A percentile compares a stretch with the other conserved stretches of the same genome.
Conservation (phyloP, 2,329 filamentous ascomycete genomes). For the Pseudocercospora fuligena region DNA sequence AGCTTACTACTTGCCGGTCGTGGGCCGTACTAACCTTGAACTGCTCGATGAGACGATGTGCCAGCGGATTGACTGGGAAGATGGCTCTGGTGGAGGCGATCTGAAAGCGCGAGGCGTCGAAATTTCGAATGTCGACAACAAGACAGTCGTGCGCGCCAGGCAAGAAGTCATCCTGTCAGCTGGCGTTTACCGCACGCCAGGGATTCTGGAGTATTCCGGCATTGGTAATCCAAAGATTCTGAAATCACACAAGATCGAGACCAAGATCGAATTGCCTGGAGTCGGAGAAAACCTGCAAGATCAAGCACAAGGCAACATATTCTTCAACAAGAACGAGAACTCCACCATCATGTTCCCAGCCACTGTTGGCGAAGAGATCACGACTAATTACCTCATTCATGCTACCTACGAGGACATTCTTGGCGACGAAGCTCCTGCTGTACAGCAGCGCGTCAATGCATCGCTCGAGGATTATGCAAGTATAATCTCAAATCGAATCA, state of each 20-base stretch:
- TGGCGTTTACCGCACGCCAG: conserved; percentile 57
- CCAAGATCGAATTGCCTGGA: conserved; percentile 37
- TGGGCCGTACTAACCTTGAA: conserved; percentile 48
- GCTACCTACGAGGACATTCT: conserved; percentile 23
- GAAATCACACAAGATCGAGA: conserved; percentile 42
- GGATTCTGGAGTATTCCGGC: conserved; percentile 65
- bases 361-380: conserved; percentile 17
- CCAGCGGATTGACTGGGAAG: conserved; percentile 44
- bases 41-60: conserved; percentile 45
- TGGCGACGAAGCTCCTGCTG: conserved; percentile 13
- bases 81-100: conserved; percentile 61
- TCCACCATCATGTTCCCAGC: conserved; percentile 17
- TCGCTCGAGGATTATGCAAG: conserved; percentile 15
- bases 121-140: conserved; percentile 46
- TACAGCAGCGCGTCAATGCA: conserved; percentile 9
- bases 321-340: conserved; percentile 10
- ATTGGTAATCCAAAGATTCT: conserved; percentile 57
- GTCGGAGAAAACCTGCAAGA: conserved; percentile 41
- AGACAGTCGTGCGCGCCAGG: conserved; percentile 41
- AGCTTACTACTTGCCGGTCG: conserved; percentile 54
- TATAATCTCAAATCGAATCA: conserved; percentile 16
- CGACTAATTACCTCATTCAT: conserved; percentile 21
- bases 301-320: conserved; percentile 28
- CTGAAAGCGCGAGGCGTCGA: conserved; percentile 54
- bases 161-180: conserved; percentile 44